These are phyloP conservation scores for Kodamaea laetipori DNA, from an alignment of 805 yeast species.

Conservation along the genomic window DNA sequence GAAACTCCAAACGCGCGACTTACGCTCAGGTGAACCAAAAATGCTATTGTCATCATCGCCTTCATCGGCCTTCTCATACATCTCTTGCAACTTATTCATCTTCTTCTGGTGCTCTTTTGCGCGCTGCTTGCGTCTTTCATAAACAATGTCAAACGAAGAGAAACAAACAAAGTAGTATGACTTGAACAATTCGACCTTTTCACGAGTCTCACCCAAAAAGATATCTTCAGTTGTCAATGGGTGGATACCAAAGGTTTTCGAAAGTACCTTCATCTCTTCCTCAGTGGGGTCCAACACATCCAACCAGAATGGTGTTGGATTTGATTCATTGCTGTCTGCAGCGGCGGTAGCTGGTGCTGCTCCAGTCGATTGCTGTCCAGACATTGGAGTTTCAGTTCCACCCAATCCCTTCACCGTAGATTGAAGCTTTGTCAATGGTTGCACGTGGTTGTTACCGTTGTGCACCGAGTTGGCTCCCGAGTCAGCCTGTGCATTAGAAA, in stretches of 20 bases:
- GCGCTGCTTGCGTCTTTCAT: conserved; percentile 61
- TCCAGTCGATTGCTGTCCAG: conserved; percentile 12
- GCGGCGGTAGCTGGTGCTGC: conserved; percentile 16
- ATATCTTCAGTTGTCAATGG: conserved; percentile 97
- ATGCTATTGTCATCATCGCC: conserved; percentile 21
- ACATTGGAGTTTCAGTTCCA: conserved; percentile 11
- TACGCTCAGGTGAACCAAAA: conserved; percentile 21
- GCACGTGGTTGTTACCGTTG: conserved; percentile 4
- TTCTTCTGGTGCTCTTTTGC: conserved; percentile 49
- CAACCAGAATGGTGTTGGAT: conserved; percentile 65
- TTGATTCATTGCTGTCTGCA: conserved; percentile 12
- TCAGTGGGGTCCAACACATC: conserved; percentile 93
- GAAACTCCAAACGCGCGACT: conserved; percentile 18
- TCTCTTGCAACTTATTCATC: conserved; percentile 38
- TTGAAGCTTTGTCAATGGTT: conserved; percentile 11
- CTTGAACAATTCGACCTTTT: conserved; percentile 89
- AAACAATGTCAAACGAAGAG: conserved; percentile 61
- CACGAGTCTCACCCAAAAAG: conserved; percentile 89
- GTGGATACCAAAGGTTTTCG: conserved; percentile 91
- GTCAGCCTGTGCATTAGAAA: conserved; percentile 3
- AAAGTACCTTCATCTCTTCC: conserved; percentile 90
- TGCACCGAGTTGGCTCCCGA: conserved; percentile 8
- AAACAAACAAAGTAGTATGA: conserved; percentile 92
- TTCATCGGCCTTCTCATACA: conserved; percentile 24
- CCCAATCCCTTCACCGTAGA: conserved; percentile 4